A percentile compares a stretch with the other conserved stretches of the same genome.
Evolutionary conservation across 352 stramenopile genomes (phyloP).

Genomic region (Phytophthora ramorum): DNA sequence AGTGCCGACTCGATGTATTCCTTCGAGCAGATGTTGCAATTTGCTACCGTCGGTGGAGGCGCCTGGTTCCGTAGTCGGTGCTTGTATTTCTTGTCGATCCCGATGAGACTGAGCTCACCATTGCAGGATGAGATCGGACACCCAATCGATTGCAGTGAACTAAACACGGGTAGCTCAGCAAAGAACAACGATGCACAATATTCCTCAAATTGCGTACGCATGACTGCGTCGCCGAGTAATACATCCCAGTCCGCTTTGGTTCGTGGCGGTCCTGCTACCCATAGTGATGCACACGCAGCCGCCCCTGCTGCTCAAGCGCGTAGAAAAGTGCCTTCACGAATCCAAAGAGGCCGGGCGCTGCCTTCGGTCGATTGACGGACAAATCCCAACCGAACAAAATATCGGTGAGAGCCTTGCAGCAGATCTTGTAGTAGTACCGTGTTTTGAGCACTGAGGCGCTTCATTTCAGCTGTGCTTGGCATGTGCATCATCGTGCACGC

Average conservation of each 20-base stretch:
- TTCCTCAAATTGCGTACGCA: not conserved
- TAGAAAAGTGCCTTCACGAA: slow-evolving; percentile 28
- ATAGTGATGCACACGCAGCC: slow-evolving; percentile 33
- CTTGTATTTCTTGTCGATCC: slow-evolving; percentile 29
- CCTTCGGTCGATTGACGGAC: slow-evolving; percentile 23
- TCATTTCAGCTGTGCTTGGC: not conserved
- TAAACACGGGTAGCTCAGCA: slow-evolving; percentile 1
- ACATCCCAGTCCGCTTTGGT: slow-evolving; percentile 1
- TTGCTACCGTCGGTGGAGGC: slow-evolving; percentile 6
- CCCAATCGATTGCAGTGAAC: not conserved
- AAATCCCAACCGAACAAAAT: slow-evolving; percentile 15
- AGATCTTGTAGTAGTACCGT: slow-evolving; percentile 12
- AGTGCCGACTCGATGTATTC: slow-evolving; percentile 5
- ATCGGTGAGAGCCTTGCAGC: slow-evolving; percentile 7
- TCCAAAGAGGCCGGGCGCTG: slow-evolving; percentile 28
- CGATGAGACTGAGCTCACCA: slow-evolving; percentile 2
- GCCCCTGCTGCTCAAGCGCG: slow-evolving; percentile 29
- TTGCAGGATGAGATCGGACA: slow-evolving; percentile 6
- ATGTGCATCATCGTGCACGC: slow-evolving; percentile 2
- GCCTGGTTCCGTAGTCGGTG: not conserved
- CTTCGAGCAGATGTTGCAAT: slow-evolving; percentile 3
- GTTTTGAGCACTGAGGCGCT: not conserved
- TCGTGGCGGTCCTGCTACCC: slow-evolving; percentile 3
- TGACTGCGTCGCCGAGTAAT: not conserved
- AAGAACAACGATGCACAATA: not conserved